Conservation (phyloP, 768 basidiomycete genomes). For the Pleurotus tuoliensis region DNA sequence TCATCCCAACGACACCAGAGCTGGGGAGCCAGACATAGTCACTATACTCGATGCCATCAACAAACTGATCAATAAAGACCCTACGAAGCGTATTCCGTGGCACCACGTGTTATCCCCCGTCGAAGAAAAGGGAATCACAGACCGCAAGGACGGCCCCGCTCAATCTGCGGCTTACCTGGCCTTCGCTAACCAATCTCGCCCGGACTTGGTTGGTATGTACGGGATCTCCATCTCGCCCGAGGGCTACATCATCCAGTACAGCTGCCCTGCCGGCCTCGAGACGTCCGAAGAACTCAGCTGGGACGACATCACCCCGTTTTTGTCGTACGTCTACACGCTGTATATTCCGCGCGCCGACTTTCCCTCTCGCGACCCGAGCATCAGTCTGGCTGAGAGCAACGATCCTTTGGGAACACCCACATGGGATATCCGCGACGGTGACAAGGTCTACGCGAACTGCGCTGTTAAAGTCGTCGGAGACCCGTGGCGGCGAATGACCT, state of each 20-base stretch:
- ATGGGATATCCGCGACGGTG: background rate
- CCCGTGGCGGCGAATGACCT: conserved; percentile 7
- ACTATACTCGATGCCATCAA: too few species aligned
- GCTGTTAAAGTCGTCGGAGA: conserved; percentile 3
- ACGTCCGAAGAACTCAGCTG: background rate
- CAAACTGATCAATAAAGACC: too few species aligned
- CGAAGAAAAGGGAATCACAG: too few species aligned
- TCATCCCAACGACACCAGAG: too few species aligned
- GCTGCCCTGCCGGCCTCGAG: conserved; percentile 6
- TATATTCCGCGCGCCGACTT: conserved; percentile 1
- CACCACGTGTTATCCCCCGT: too few species aligned
- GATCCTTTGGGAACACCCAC: background rate
- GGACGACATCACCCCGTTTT: conserved; percentile 5
- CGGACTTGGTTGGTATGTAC: conserved; percentile 2
- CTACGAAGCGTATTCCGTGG: too few species aligned
- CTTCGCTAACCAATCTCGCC: conserved; percentile 8
- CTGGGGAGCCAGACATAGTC: too few species aligned
- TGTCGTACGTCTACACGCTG: conserved; percentile 5
- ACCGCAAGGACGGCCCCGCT: background rate
- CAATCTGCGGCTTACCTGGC: conserved; percentile 6
- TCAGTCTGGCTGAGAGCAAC: conserved; percentile 2
- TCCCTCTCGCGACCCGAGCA: background rate
- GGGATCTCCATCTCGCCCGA: background rate
- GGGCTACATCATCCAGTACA: conserved; percentile 1
- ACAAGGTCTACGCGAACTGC: background rate